Conservation (phyloP, 73 alveolate species). For the Tetrahymena malaccensis region DNA sequence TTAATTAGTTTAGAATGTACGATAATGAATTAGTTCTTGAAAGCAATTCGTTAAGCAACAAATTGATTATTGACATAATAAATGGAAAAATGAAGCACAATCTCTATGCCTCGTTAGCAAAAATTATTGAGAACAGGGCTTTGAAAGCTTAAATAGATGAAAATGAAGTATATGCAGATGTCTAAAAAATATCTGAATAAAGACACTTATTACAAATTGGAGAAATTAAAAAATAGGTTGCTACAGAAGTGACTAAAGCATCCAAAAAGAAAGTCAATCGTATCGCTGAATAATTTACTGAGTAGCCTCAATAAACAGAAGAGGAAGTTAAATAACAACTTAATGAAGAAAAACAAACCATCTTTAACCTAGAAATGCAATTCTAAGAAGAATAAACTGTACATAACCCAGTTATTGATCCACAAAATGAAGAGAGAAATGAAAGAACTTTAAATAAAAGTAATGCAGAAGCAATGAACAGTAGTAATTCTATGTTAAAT, state of each 20-base stretch:
- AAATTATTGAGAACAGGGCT: background rate
- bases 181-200: background rate
- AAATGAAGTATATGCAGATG: background rate
- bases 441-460: background rate
- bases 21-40: background rate
- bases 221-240: background rate
- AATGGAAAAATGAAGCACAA: background rate
- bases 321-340: background rate
- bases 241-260: background rate
- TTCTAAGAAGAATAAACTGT: background rate
- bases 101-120: background rate
- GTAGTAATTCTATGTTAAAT: background rate
- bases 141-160: background rate
- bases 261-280: background rate
- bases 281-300: background rate
- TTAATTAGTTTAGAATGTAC: background rate
- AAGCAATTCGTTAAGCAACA: background rate
- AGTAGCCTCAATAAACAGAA: background rate
- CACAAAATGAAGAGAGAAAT: background rate
- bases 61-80: background rate
- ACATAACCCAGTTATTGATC: background rate
- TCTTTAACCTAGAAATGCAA: background rate
- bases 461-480: background rate
- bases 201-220: background rate
- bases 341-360: background rate